Base-by-base conservation (phyloP, 306 rosid genomes). In the Casuarina glauca region DNA sequence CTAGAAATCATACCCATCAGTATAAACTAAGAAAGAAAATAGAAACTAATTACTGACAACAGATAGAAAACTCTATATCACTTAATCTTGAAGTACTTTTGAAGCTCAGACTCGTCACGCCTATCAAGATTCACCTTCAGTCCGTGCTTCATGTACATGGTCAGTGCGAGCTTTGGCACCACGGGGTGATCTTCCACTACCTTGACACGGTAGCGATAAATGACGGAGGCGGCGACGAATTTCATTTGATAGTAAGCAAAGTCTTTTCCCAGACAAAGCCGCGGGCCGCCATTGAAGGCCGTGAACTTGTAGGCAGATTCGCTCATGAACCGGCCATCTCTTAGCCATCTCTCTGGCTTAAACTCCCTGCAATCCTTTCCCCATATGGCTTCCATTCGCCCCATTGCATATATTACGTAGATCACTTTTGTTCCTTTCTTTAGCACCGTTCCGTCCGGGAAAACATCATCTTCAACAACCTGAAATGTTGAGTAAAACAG, bases 231-330 rank as follows among this genome's bases (percentile, higher is more conserved):
- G 0, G 98, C 98, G 1, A 73, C 92, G 51, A 84, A 91, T 81
- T 92, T 92, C 98, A 95, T 95, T 13, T 95, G 98, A 48, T 90
- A 92, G 64, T 92, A 92, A 1, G 98, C 98, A 75, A 95, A 91
- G 73, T 95, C 97, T 79, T 88, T 90, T 62, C 98, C 98, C 74
- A 95, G 86, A 69, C 98, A 95, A 17, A 95, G 76, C 2, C 98
- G 86, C 32, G 98, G 98, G 11, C 98, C 98, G 7, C 97, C 98
- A 19, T 95, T 95, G 87, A 95, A 95, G 62, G 97, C 96, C 2
- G 93, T 81, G 86, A 95, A 95, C 76, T 86, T 91, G 88, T 95
- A 95, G 0, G 97, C 97, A 3, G 97, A 89, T 45, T 91, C 96
- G 51, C 94, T 87, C 89, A 86, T 86, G 89, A 87, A 95, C 1